phyloP scores from a whole-genome alignment of 2,329 filamentous ascomycete genomes.

The Aspergillus felis region DNA sequence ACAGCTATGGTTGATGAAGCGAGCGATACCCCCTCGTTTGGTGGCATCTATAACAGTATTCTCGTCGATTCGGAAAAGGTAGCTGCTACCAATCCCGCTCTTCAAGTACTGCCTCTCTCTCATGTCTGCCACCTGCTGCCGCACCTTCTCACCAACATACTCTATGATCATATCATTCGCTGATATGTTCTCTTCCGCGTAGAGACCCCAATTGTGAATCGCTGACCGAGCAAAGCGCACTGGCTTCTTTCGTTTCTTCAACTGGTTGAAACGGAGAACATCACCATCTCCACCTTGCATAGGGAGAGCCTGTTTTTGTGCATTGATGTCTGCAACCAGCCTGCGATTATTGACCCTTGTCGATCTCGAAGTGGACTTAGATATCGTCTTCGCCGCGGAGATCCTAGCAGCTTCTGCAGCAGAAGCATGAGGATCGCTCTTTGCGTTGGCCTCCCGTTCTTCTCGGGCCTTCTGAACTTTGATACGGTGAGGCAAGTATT shows the following conservation, averaged over 20 bases:
- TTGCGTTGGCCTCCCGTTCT: constrained; percentile 72
- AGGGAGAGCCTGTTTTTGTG: constrained; percentile 73
- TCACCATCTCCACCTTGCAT: constrained; percentile 77
- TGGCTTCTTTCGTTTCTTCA: constrained; percentile 99
- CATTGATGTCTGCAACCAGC: constrained; percentile 89
- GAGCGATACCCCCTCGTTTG: constrained; percentile 95
- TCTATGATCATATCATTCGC: constrained; percentile 99
- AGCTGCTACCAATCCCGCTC: constrained; percentile 95
- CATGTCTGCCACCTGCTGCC: constrained; percentile 95
- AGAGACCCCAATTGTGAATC: constrained; percentile 98
- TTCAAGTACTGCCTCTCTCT: constrained; percentile 88
- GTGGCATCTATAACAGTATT: constrained; percentile 97
- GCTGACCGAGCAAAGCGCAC: constrained; percentile 96
- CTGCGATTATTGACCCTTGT: constrained; percentile 95
- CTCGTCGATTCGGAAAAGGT: constrained; percentile 96
- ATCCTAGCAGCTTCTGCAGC: constrained; percentile 69
- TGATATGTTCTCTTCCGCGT: constrained; percentile 94
- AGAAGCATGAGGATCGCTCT: constrained; percentile 61
- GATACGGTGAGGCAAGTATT: constrained; percentile 95
- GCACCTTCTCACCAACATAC: constrained; percentile 95
- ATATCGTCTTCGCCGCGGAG: constrained; percentile 72
- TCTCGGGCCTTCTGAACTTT: constrained; percentile 89
- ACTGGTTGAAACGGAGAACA: constrained; percentile 94
- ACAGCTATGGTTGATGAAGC: constrained; percentile 98
- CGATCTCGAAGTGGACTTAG: constrained; percentile 85